These are phyloP conservation scores for Pyrenochaeta sp. DNA, from an alignment of 2,329 filamentous ascomycete species.

Conservation along the genomic window DNA sequence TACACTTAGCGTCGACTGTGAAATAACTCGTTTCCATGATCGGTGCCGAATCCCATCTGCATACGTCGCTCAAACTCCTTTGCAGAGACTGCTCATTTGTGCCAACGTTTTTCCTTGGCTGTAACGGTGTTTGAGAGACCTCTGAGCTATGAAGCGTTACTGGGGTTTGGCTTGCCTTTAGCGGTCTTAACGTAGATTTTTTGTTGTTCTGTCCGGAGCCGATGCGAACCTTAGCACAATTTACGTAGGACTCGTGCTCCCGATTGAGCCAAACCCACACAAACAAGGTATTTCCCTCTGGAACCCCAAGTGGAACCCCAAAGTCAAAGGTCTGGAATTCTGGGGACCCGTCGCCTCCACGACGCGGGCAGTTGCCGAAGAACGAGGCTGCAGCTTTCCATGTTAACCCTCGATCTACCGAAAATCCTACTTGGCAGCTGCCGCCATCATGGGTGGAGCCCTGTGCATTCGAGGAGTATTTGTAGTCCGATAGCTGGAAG, in stretches of 20 bases:
- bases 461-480: constrained; percentile 16
- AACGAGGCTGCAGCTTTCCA: constrained; percentile 54
- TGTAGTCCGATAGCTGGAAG: constrained; percentile 34
- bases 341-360: constrained; percentile 33
- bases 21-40: constrained; percentile 49
- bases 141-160: too few species aligned
- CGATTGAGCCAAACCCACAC: constrained; percentile 58
- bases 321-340: constrained; percentile 52
- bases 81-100: neutral
- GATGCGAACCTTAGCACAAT: constrained; percentile 55
- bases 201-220: constrained; percentile 3
- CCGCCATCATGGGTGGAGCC: constrained; percentile 54
- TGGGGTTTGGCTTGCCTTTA: too few species aligned
- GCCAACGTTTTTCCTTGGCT: neutral
- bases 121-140: neutral
- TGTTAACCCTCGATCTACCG: constrained; percentile 50
- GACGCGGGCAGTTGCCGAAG: constrained; percentile 56
- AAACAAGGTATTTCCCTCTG: constrained; percentile 49
- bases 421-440: constrained; percentile 55
- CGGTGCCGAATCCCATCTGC: constrained; percentile 46
- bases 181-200: too few species aligned
- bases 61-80: constrained; percentile 25
- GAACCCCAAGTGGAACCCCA: constrained; percentile 52
- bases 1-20: constrained; percentile 46
- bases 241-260: constrained; percentile 56